phyloP scores from a whole-genome alignment of 305 asterid genomes.

The Fraxinus albicans region DNA sequence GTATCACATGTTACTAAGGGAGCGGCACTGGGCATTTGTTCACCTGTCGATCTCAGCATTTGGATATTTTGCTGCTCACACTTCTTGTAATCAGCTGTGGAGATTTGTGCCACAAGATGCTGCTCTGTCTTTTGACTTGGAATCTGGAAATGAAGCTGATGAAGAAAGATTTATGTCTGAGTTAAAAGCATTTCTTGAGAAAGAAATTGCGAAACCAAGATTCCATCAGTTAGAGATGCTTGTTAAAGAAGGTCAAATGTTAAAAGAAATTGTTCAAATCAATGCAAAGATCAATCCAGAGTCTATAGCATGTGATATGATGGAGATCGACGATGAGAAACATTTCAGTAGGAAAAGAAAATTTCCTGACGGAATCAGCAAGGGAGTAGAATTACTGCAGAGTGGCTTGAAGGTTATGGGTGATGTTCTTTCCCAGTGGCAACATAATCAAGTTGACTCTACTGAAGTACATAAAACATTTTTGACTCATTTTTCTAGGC shows the following conservation, averaged over 20 bases:
- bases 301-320: conserved; percentile 36
- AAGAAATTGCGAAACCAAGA: conserved; percentile 51
- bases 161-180: conserved; percentile 85
- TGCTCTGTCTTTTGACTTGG: conserved; percentile 79
- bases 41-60: conserved; percentile 77
- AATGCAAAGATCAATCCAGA: conserved; percentile 25
- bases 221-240: conserved; percentile 46
- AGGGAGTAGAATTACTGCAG: conserved; percentile 80
- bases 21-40: conserved; percentile 86
- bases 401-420: conserved; percentile 75
- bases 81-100: conserved; percentile 83
- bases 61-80: conserved; percentile 79
- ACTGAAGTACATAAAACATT: conserved; percentile 57
- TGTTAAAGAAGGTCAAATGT: conserved; percentile 52
- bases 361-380: conserved; percentile 67
- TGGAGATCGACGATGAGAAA: conserved; percentile 65
- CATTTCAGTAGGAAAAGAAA: conserved; percentile 70
- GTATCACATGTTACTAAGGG: conserved; percentile 70
- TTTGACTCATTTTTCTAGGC: conserved; percentile 58
- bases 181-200: conserved; percentile 75
- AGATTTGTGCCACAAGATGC: conserved; percentile 90
- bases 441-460: conserved; percentile 46
- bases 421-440: conserved; percentile 70
- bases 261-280: conserved; percentile 40
- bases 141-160: conserved; percentile 59